Conservation (phyloP, 2,329 filamentous ascomycete genomes). For the Plenodomus biglobosus region DNA sequence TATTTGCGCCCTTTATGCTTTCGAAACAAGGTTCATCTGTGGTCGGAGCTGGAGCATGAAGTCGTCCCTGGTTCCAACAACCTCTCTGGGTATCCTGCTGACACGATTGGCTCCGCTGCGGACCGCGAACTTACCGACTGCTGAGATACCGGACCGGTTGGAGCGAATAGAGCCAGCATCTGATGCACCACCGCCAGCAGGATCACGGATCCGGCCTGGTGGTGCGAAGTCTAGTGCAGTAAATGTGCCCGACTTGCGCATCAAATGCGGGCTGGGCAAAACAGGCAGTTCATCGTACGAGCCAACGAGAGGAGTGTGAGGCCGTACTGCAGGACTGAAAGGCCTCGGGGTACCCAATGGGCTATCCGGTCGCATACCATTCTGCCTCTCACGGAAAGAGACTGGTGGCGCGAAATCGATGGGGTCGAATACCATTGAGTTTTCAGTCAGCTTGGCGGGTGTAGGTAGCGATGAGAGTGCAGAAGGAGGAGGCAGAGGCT, state of each 20-base stretch:
- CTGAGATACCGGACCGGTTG: slow-evolving; percentile 76
- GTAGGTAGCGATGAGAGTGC: slow-evolving; percentile 78
- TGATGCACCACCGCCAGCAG: slow-evolving; percentile 39
- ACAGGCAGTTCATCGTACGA: slow-evolving; percentile 83
- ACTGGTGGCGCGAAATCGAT: slow-evolving; percentile 84
- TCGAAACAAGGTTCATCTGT: slow-evolving; percentile 53
- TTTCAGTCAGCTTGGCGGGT: slow-evolving; percentile 80
- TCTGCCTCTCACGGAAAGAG: slow-evolving; percentile 62
- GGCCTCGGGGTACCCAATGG: slow-evolving; percentile 61
- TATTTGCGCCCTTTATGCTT: slow-evolving; percentile 23
- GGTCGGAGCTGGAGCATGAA: slow-evolving; percentile 62
- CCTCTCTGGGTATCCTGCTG: slow-evolving; percentile 77
- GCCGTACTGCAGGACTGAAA: slow-evolving; percentile 72
- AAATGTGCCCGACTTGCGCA: slow-evolving; percentile 77
- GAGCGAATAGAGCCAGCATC: slow-evolving; percentile 60
- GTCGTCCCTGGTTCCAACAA: slow-evolving; percentile 75
- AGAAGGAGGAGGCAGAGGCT: slow-evolving; percentile 69
- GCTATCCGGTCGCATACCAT: slow-evolving; percentile 64
- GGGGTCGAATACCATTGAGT: slow-evolving; percentile 67
- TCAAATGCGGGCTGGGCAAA: slow-evolving; percentile 81
- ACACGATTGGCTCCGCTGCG: slow-evolving; percentile 83
- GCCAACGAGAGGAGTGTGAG: slow-evolving; percentile 76
- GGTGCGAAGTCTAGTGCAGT: slow-evolving; percentile 80
- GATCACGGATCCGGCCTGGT: slow-evolving; percentile 67
- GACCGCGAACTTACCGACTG: slow-evolving; percentile 67